Evolutionary conservation across 2,329 filamentous ascomycete species (phyloP).

Genomic region (Colletotrichum orbiculare): DNA sequence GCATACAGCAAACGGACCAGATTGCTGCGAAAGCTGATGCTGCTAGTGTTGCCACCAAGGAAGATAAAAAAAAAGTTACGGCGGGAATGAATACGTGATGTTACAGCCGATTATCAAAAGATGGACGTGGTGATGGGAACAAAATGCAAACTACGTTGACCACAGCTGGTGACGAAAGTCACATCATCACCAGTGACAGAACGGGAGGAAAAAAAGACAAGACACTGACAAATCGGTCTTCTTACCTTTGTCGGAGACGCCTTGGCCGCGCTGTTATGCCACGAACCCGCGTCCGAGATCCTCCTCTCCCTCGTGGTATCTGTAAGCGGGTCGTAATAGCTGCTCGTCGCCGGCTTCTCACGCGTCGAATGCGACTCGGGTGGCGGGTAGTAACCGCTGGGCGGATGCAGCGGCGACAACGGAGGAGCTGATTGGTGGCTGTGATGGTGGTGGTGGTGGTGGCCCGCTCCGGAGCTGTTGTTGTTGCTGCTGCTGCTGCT

Average conservation of each 20-base stretch:
- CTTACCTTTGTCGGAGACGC: conserved; percentile 61
- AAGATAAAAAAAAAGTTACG: not conserved
- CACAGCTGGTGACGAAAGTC: too few species aligned
- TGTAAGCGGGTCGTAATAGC: conserved; percentile 66
- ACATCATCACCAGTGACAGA: too few species aligned
- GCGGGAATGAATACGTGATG: conserved; percentile 6
- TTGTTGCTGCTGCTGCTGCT: conserved; percentile 42
- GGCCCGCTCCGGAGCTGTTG: conserved; percentile 39
- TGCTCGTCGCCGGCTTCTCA: conserved; percentile 54
- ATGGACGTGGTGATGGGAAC: conserved; percentile 2
- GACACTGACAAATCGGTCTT: conserved; percentile 34
- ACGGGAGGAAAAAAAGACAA: too few species aligned
- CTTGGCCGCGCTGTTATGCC: conserved; percentile 55
- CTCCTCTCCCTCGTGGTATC: conserved; percentile 61
- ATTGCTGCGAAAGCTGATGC: not conserved
- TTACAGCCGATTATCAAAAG: not conserved
- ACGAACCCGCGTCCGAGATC: conserved; percentile 57
- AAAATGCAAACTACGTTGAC: too few species aligned
- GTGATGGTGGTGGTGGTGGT: conserved; percentile 22
- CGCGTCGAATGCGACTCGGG: conserved; percentile 46
- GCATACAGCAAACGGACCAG: conserved; percentile 5
- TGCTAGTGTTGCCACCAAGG: conserved; percentile 10
- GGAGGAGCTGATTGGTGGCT: conserved; percentile 39
- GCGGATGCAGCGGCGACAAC: conserved; percentile 57
- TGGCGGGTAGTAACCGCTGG: conserved; percentile 54